Base-by-base conservation (phyloP, 2,329 filamentous ascomycete species). In the Monosporascus sp. region DNA sequence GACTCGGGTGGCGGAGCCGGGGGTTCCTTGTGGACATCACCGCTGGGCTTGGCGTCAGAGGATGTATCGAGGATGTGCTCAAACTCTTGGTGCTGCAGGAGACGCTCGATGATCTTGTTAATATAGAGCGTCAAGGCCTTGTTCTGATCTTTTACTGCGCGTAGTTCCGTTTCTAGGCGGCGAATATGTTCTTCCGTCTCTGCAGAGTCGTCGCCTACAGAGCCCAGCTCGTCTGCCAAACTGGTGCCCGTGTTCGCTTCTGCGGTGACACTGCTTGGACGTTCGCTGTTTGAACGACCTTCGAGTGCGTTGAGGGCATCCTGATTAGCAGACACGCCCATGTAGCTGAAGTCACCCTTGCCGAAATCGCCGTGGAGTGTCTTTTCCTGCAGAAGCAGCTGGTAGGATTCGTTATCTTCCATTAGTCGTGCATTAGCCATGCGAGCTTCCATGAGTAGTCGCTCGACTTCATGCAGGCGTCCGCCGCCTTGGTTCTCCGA, bases 351-450 rank as follows among this genome's bases (percentile, higher is more conserved):
- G 65, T 93, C 88, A 63, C 82, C 88, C 67, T 88, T 91, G 65
- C 83, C 82, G 68, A 97, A 93, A 67, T 97, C 93, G 31, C 94
- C 94, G 67, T 95, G 96, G 54, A 99, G 81, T 1, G 94, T 97
- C 78, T 91, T 93, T 71, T 97, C 92, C 66, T 91, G 91, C 24
- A 99, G 84, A 19, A 99, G 84, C 38, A 97, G 82, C 72, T 97
- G 93, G 73, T 96, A 99, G 73, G 91, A 96, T 73, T 99, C 94
- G 66, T 97, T 97, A 72, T 99, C 94, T 73, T 99, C 94, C 89
- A 97, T 94, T 58, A 99, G 78, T 46, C 92, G 85, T 53, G 94
- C 94, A 68, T 97, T 99, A 61, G 91, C 88, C 88, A 97, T 94
- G 64, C 92, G 90, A 40, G 91, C 87, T 67, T 97, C 93, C 73